Percentiles rank a stretch among this genome's conserved stretches.
phyloP scores from a whole-genome alignment of 176 grass and related monocot species.

The maize (Zea mays) region DNA sequence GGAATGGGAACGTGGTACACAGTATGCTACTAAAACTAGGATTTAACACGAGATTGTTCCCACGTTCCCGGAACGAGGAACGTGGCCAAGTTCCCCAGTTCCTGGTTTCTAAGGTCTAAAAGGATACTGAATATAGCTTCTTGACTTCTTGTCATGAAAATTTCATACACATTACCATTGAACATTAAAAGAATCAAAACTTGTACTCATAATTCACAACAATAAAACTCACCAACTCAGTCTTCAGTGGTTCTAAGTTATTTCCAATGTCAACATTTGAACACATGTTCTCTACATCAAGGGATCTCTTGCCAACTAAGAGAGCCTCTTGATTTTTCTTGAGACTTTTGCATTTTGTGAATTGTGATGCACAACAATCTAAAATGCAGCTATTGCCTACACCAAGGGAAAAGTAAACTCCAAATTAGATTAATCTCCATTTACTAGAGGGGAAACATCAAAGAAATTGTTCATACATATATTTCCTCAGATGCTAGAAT shows the following conservation, averaged over 20 bases:
- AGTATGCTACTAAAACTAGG: too few relatives aligned
- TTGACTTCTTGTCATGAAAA: not conserved
- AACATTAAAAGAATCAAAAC: not conserved
- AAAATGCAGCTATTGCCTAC: slow-evolving; percentile 75
- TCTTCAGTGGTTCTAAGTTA: slow-evolving; percentile 68
- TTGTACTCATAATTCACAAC: not conserved
- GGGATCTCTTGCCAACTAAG: slow-evolving; percentile 65
- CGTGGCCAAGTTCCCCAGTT: too few relatives aligned
- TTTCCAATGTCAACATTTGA: slow-evolving; percentile 69
- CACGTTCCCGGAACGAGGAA: too few relatives aligned
- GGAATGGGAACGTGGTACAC: too few relatives aligned
- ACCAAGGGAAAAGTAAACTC: slow-evolving; percentile 14
- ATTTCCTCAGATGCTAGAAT: not conserved
- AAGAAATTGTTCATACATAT: slow-evolving; percentile 5
- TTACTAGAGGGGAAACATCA: not conserved
- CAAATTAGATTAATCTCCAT: not conserved
- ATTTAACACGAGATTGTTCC: too few relatives aligned
- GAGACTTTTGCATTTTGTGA: slow-evolving; percentile 82
- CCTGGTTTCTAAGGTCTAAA: too few relatives aligned
- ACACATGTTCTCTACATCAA: slow-evolving; percentile 67
- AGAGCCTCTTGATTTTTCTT: slow-evolving; percentile 81
- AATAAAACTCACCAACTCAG: slow-evolving; percentile 66
- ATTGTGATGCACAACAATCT: slow-evolving; percentile 77
- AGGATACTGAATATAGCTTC: not conserved
- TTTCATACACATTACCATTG: not conserved